phyloP scores from a whole-genome alignment of 495 filamentous ascomycete genomes.

The Umbilicaria muhlenbergii region DNA sequence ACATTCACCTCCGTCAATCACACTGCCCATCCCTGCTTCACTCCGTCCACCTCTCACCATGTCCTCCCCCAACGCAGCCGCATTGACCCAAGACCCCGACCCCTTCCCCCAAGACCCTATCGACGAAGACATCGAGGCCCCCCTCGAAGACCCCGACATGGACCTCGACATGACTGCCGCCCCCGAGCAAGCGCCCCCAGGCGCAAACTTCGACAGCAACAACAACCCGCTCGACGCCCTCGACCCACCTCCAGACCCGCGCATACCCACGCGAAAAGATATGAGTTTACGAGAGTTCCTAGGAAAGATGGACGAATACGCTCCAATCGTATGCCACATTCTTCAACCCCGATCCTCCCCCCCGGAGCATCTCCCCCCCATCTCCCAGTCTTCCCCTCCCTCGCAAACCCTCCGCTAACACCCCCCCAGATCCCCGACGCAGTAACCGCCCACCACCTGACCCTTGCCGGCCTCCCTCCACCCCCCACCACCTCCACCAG shows the following conservation, averaged over 20 bases:
- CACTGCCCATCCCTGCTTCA: too few species aligned
- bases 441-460: slow-evolving; percentile 95
- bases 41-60: neutral
- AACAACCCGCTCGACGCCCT: slow-evolving; percentile 1
- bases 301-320: slow-evolving; percentile 94
- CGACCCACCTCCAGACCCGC: slow-evolving; percentile 14
- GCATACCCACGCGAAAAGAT: slow-evolving; percentile 67
- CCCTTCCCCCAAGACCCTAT: too few species aligned
- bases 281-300: slow-evolving; percentile 81
- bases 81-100: neutral
- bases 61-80: neutral
- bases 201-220: slow-evolving; percentile 7
- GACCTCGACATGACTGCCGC: slow-evolving; percentile 29
- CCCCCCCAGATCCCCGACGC: slow-evolving; percentile 77
- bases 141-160: slow-evolving; percentile 19
- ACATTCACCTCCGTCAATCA: too few species aligned
- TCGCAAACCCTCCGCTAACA: neutral
- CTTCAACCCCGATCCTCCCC: neutral
- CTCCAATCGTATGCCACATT: slow-evolving; percentile 61
- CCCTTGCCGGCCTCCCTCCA: slow-evolving; percentile 81
- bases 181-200: slow-evolving; percentile 9
- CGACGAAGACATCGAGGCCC: slow-evolving; percentile 14
- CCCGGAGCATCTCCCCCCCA: neutral
- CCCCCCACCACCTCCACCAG: slow-evolving; percentile 59
- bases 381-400: slow-evolving; percentile 1